A percentile compares a stretch with the other conserved stretches of the same genome.
These are phyloP conservation scores for Penicillium sp. DNA, from an alignment of 2,329 filamentous ascomycete genomes.

Conservation along the genomic window DNA sequence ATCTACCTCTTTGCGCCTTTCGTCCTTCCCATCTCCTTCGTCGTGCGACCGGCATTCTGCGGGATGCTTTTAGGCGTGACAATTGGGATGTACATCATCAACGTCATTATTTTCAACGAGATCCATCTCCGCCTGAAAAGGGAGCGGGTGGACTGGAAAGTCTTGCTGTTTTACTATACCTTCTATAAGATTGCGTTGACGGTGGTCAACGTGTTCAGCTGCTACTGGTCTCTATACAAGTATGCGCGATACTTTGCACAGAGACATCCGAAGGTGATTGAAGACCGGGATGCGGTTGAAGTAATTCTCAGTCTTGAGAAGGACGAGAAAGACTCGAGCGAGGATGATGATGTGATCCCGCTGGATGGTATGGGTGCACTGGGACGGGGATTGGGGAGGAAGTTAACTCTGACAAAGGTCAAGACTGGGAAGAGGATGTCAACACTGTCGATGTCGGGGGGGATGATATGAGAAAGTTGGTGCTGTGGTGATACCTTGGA, in stretches of 20 bases:
- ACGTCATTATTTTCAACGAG: conserved; percentile 49
- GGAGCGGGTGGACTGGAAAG: conserved; percentile 41
- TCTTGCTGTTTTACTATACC: conserved; percentile 44
- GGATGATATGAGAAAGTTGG: neutral
- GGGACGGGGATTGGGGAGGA: conserved; percentile 7
- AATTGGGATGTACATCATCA: conserved; percentile 43
- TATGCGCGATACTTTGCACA: conserved; percentile 48
- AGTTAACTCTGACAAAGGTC: conserved; percentile 18
- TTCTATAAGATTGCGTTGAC: conserved; percentile 47
- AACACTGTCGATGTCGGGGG: too few species aligned
- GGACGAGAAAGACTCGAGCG: conserved; percentile 2
- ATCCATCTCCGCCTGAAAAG: conserved; percentile 47
- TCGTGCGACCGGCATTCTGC: conserved; percentile 42
- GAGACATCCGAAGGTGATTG: conserved; percentile 48
- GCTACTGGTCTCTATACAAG: conserved; percentile 43
- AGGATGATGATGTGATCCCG: conserved; percentile 3
- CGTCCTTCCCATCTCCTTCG: conserved; percentile 46
- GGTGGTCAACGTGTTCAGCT: conserved; percentile 44
- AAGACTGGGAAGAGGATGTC: conserved; percentile 6
- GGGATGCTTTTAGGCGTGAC: conserved; percentile 39
- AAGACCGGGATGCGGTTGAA: conserved; percentile 45
- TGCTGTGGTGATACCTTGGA: too few species aligned
- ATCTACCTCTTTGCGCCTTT: conserved; percentile 48
- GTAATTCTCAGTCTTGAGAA: conserved; percentile 28
- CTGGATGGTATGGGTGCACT: neutral